Conservation (phyloP, 331 rosid genomes). For the Quercus phellos region DNA sequence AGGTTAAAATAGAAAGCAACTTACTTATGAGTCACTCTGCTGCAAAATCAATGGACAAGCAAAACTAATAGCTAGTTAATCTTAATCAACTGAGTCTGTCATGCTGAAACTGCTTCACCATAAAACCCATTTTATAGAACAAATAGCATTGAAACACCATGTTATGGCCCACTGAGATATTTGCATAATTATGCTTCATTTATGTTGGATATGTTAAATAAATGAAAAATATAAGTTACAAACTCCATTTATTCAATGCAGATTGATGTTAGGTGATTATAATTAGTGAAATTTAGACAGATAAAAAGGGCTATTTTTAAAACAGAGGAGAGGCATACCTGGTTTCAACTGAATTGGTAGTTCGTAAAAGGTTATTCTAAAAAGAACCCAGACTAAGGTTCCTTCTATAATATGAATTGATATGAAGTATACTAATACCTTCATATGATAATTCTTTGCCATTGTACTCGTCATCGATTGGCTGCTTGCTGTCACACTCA, state of each 20-base stretch:
- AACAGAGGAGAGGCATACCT: background rate
- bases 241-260: background rate
- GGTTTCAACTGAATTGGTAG: background rate
- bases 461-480: background rate
- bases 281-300: background rate
- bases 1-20: conserved; percentile 1
- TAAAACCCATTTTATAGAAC: background rate
- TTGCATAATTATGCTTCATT: background rate
- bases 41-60: background rate
- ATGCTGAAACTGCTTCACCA: background rate
- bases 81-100: background rate
- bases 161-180: background rate
- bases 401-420: background rate
- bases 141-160: background rate
- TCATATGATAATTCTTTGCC: conserved; percentile 21
- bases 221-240: background rate
- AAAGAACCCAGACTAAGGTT: background rate
- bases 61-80: background rate
- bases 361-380: background rate
- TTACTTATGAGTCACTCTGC: background rate
- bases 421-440: conserved; percentile 34
- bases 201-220: background rate
- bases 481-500: conserved; percentile 20
- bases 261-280: background rate
- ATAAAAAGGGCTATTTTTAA: background rate